Percentiles rank a stretch among this genome's conserved stretches.
These are phyloP conservation scores for Pseudopyrenochaeta lycopersici DNA, from an alignment of 2,329 filamentous ascomycete genomes.

Conservation along the genomic window DNA sequence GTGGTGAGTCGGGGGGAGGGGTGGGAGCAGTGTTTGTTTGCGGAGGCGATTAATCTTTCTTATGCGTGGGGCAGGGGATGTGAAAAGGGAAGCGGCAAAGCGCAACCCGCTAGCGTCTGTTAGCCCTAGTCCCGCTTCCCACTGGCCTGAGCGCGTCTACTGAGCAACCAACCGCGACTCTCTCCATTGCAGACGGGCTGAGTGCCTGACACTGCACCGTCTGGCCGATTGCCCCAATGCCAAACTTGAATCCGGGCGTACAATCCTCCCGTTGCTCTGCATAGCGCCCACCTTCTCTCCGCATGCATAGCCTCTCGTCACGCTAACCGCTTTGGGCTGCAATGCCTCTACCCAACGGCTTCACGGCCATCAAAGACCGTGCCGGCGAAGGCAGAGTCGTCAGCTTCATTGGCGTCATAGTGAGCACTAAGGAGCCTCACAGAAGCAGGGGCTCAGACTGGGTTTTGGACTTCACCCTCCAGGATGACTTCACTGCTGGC, in stretches of 20 bases:
- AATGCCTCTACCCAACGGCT: constrained; percentile 44
- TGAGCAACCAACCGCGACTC: constrained; percentile 25
- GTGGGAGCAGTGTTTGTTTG: constrained; percentile 42
- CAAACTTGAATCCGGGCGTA: not conserved
- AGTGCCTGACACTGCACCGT: not conserved
- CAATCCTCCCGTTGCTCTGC: not conserved
- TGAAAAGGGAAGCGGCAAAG: constrained; percentile 49
- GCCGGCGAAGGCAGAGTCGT: constrained; percentile 46
- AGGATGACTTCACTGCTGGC: constrained; percentile 45
- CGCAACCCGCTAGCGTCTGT: constrained; percentile 23
- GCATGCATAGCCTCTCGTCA: not conserved
- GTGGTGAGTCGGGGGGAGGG: constrained; percentile 23
- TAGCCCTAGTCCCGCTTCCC: constrained; percentile 4
- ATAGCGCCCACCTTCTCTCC: not conserved
- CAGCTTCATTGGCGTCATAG: constrained; percentile 75
- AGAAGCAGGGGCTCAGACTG: constrained; percentile 63
- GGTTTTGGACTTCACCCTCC: constrained; percentile 48
- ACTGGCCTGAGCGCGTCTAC: constrained; percentile 21
- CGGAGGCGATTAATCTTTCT: constrained; percentile 41
- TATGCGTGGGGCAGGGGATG: constrained; percentile 43
- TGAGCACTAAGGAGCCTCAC: constrained; percentile 67
- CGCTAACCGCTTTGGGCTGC: constrained; percentile 27
- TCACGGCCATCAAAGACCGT: constrained; percentile 56
- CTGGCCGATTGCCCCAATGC: not conserved
- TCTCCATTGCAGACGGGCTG: too few species aligned